Evolutionary conservation across 176 grass and related monocot species (phyloP), one percentile per base, ranked within the genome.

Genomic region (Dendrocalamus sinicus): DNA sequence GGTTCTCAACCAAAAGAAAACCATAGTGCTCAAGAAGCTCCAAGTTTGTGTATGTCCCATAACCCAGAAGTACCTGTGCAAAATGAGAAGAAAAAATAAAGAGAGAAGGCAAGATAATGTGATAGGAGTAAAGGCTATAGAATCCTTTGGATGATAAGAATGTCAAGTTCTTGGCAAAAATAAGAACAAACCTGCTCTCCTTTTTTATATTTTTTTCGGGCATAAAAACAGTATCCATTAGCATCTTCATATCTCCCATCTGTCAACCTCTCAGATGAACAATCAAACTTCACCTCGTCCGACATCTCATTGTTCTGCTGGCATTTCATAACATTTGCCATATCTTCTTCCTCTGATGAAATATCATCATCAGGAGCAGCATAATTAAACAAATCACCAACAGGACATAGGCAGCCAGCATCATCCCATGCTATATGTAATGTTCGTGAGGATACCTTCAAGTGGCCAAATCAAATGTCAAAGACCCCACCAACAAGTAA

Each of bases 381-480:
- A 87, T 96, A 98, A 89, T 98, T 96, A 52, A 98, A 98, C 78
- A 98, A 94, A 86, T 98, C 96, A 78, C 93, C 93, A 67, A 98
- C 69, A 75, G 92, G 96, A 68, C 96, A 98, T 77, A 98, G 77
- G 81, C 96, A 95, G 74, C 93, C 90, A 77, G 96, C 96, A 87
- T 84, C 88, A 84, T 98, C 96, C 96, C 96, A 95, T 68, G 91
- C 51, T 91, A 98, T 81, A 92, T 98, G 93, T 57, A 98, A 94
- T 74, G 96, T 94, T 39, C 96, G 84, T 77, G 96, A 98, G 62
- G 91, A 98, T 60, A 95, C 84, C 93, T 98, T 84, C 64, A 80
- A 43, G 58, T 78, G 45, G 23, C 67, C 54, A 76, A 85, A 26
- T 62, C 26, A 32, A 84, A 86, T 14, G 54, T 84, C 9, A 83